These are phyloP conservation scores for Volvox africanus DNA, from an alignment of 139 green algal genomes.

Conservation along the genomic window DNA sequence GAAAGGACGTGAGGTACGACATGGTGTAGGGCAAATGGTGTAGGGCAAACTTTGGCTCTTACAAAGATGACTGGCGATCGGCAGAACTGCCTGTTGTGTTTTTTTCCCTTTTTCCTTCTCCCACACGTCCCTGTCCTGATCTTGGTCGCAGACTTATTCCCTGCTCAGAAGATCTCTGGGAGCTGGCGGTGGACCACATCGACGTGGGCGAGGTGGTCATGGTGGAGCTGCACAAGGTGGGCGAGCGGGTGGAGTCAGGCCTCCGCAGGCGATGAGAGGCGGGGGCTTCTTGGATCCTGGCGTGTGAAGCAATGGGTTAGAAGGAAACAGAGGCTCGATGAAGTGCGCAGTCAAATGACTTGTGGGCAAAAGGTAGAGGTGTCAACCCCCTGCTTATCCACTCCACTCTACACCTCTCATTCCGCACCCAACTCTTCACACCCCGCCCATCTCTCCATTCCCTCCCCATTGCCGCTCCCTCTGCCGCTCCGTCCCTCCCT, in stretches of 20 bases:
- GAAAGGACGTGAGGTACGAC: too few species aligned
- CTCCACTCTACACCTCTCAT: too few species aligned
- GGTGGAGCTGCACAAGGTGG: conserved; percentile 51
- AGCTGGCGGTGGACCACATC: conserved; percentile 23
- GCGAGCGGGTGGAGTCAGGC: neutral
- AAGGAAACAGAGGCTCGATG: neutral
- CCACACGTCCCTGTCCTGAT: neutral
- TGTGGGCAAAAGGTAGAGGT: too few species aligned
- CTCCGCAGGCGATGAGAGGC: neutral
- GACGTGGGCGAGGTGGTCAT: conserved; percentile 23
- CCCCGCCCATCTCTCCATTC: too few species aligned
- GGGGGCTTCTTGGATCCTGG: neutral
- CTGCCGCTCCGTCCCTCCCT: neutral
- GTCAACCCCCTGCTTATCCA: too few species aligned
- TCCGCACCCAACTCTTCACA: too few species aligned
- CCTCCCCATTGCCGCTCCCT: too few species aligned
- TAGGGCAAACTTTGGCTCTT: too few species aligned
- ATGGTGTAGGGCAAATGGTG: neutral
- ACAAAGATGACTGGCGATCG: too few species aligned
- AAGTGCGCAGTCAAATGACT: too few species aligned
- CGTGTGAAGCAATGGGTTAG: neutral
- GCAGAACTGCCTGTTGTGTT: too few species aligned
- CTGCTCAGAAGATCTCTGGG: conserved; percentile 26
- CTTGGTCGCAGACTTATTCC: conserved; percentile 26
- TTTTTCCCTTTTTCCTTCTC: too few species aligned